phyloP scores from a whole-genome alignment of 352 stramenopile genomes.

The Phytophthora lateralis region DNA sequence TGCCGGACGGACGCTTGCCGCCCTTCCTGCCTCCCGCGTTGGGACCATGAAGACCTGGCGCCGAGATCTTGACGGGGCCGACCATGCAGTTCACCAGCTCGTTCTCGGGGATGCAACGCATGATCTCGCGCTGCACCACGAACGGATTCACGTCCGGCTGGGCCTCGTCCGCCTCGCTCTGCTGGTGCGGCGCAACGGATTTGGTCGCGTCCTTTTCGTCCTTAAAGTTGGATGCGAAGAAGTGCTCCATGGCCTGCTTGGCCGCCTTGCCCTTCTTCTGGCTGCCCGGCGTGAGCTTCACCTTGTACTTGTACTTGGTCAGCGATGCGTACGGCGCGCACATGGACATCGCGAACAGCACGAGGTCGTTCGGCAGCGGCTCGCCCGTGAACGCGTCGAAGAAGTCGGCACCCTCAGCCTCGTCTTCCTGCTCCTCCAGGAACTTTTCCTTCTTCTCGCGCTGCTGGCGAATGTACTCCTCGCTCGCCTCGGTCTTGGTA shows the following conservation, averaged over 20 bases:
- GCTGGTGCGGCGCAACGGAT: conserved; percentile 11
- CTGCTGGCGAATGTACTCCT: conserved; percentile 75
- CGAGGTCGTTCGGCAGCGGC: conserved; percentile 78
- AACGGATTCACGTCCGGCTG: conserved; percentile 66
- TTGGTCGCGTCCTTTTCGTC: conserved; percentile 60
- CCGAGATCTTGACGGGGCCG: conserved; percentile 89
- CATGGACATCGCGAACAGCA: conserved; percentile 92
- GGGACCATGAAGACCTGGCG: conserved; percentile 59
- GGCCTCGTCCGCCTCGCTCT: conserved; percentile 25
- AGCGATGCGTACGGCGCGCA: conserved; percentile 90
- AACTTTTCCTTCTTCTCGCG: conserved; percentile 86
- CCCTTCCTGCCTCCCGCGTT: conserved; percentile 47
- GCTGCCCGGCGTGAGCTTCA: conserved; percentile 90
- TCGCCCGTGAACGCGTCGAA: conserved; percentile 87
- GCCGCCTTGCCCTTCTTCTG: conserved; percentile 92
- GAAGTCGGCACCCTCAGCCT: conserved; percentile 77
- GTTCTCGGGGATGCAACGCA: conserved; percentile 89
- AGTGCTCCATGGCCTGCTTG: conserved; percentile 88
- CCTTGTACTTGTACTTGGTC: conserved; percentile 92
- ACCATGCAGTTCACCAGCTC: conserved; percentile 92
- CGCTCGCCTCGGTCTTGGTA: conserved; percentile 27
- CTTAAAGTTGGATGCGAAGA: conserved; percentile 72
- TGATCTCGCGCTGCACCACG: conserved; percentile 85
- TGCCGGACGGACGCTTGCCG: conserved; percentile 30
- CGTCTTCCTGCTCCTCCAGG: conserved; percentile 84